A percentile compares a stretch with the other conserved stretches of the same genome.
These are phyloP conservation scores for Trichoderma erinaceum DNA, from an alignment of 495 filamentous ascomycete species.

Conservation along the genomic window DNA sequence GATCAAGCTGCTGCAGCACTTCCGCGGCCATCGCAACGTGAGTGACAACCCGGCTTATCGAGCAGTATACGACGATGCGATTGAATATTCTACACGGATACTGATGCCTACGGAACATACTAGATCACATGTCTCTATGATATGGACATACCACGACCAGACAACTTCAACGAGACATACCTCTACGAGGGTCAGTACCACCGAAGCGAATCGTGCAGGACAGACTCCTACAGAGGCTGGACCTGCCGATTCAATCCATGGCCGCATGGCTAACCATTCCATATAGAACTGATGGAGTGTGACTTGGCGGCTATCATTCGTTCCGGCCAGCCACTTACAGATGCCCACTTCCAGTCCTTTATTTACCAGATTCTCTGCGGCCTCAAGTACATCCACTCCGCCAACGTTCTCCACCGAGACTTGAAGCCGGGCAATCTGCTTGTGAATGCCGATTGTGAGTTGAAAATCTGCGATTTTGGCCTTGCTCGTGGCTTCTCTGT, in stretches of 20 bases:
- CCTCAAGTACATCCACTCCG: slow-evolving; percentile 97
- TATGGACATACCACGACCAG: slow-evolving; percentile 97
- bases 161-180: slow-evolving; percentile 99
- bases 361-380: slow-evolving; percentile 94
- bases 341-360: slow-evolving; percentile 93
- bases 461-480: slow-evolving; percentile 99
- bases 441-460: slow-evolving; percentile 97
- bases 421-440: slow-evolving; percentile 95
- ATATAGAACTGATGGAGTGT: slow-evolving; percentile 94
- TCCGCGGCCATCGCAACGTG: slow-evolving; percentile 68
- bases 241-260: slow-evolving; percentile 14
- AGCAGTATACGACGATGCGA: slow-evolving; percentile 15
- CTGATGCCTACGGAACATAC: slow-evolving; percentile 12
- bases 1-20: slow-evolving; percentile 98
- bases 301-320: slow-evolving; percentile 97
- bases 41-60: slow-evolving; percentile 20
- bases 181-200: slow-evolving; percentile 79
- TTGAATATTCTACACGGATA: slow-evolving; percentile 22
- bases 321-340: slow-evolving; percentile 90
- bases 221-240: neutral
- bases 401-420: slow-evolving; percentile 94
- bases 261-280: slow-evolving; percentile 14
- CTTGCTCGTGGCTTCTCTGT: slow-evolving; percentile 93
- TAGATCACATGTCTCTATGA: slow-evolving; percentile 99
- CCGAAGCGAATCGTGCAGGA: neutral